phyloP scores from a whole-genome alignment of 1,139 yeast species.

The Pichia sp. region DNA sequence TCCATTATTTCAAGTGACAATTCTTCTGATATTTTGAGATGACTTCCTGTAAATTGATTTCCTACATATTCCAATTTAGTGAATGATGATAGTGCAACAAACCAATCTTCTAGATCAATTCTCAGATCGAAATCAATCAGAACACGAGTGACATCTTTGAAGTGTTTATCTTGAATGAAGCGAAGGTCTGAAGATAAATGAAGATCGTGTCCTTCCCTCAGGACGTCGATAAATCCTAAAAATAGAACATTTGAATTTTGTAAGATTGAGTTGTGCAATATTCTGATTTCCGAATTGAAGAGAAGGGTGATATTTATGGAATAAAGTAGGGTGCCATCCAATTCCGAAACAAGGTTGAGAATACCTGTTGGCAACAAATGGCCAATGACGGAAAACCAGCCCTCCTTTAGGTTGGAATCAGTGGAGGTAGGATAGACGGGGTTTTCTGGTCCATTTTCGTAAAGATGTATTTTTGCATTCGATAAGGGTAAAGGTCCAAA shows the following conservation, averaged over 20 bases:
- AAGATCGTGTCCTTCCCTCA: slow-evolving; percentile 43
- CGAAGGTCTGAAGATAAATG: neutral
- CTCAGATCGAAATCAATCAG: slow-evolving; percentile 63
- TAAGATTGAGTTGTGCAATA: slow-evolving; percentile 64
- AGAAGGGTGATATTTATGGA: slow-evolving; percentile 55
- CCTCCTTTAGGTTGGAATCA: slow-evolving; percentile 35
- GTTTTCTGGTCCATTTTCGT: slow-evolving; percentile 37
- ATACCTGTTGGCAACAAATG: slow-evolving; percentile 64
- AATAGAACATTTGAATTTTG: slow-evolving; percentile 56
- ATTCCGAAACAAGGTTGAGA: slow-evolving; percentile 58
- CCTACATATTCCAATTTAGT: slow-evolving; percentile 57
- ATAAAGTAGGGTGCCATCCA: slow-evolving; percentile 64
- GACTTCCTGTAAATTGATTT: slow-evolving; percentile 34
- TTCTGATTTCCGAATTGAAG: slow-evolving; percentile 63
- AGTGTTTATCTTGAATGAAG: slow-evolving; percentile 20
- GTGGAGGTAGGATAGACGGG: slow-evolving; percentile 36
- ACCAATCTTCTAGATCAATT: slow-evolving; percentile 81
- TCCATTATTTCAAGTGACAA: slow-evolving; percentile 62
- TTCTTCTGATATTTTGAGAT: slow-evolving; percentile 53
- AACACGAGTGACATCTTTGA: slow-evolving; percentile 34
- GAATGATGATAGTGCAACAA: slow-evolving; percentile 65
- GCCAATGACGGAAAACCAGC: slow-evolving; percentile 79
- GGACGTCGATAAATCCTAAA: slow-evolving; percentile 52
- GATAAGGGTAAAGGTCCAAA: slow-evolving; percentile 55
- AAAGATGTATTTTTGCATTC: slow-evolving; percentile 17